Percentiles rank a stretch among this genome's conserved stretches.
phyloP scores from a whole-genome alignment of 2,329 filamentous ascomycete genomes.

The Talaromyces sp. region DNA sequence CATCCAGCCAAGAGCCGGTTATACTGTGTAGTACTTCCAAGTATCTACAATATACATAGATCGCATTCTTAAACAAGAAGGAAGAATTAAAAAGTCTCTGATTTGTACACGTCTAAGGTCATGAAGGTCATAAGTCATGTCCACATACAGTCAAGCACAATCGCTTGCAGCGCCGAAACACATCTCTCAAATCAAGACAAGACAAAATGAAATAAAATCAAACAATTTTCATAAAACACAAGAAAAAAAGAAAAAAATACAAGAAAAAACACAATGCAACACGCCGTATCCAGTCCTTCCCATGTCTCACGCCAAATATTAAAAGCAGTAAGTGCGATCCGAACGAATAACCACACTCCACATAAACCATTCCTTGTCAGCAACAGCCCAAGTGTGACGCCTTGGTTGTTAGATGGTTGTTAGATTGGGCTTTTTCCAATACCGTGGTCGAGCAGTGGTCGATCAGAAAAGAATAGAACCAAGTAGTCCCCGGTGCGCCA shows the following conservation, averaged over 20 bases:
- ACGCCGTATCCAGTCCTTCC: not conserved
- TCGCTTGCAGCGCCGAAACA: slow-evolving; percentile 4
- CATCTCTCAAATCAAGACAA: slow-evolving; percentile 16
- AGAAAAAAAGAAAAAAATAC: slow-evolving; percentile 16
- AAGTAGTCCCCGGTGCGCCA: slow-evolving; percentile 8
- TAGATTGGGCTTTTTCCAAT: not conserved
- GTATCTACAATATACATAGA: too few relatives aligned
- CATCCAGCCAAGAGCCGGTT: not conserved
- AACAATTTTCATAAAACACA: not conserved
- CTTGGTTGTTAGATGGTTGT: not conserved
- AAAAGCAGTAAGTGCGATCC: slow-evolving; percentile 77
- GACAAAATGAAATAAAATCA: slow-evolving; percentile 10
- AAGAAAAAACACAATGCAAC: slow-evolving; percentile 6
- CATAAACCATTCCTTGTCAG: slow-evolving; percentile 54
- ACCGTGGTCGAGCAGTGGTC: not conserved
- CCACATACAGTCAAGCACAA: slow-evolving; percentile 20
- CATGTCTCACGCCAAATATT: slow-evolving; percentile 36
- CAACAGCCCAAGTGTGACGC: slow-evolving; percentile 18
- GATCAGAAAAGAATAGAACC: not conserved
- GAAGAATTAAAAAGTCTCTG: not conserved
- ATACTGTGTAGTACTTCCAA: too few relatives aligned
- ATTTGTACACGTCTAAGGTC: slow-evolving; percentile 12
- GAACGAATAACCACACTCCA: slow-evolving; percentile 62
- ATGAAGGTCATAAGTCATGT: slow-evolving; percentile 19
- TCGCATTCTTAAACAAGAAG: not conserved